Percentiles rank a stretch among this genome's conserved stretches.
phyloP scores from a whole-genome alignment of 2,329 filamentous ascomycete genomes.

The Exophiala xenobiotica region DNA sequence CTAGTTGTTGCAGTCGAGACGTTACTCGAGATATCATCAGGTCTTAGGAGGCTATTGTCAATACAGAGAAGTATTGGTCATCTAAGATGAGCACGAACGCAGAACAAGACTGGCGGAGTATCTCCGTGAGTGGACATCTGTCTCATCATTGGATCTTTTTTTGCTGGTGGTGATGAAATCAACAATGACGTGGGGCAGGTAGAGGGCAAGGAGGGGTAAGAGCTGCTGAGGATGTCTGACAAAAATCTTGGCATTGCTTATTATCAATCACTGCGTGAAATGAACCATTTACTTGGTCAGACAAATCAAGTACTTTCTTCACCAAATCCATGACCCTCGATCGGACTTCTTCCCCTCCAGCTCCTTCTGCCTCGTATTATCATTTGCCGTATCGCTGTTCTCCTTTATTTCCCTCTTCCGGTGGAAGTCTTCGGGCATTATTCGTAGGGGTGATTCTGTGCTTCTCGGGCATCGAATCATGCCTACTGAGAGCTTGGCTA shows the following conservation, averaged over 20 bases:
- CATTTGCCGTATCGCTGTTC: not conserved
- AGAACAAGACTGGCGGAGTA: not conserved
- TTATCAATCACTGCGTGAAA: no score
- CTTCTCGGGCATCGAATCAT: not conserved
- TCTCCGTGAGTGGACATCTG: not conserved
- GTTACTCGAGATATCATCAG: slow-evolving; percentile 1
- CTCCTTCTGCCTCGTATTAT: not conserved
- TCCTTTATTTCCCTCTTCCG: not conserved
- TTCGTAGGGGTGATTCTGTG: not conserved
- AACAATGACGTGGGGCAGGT: slow-evolving; percentile 1
- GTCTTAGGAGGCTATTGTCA: not conserved
- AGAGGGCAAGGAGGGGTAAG: not conserved
- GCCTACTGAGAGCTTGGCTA: not conserved
- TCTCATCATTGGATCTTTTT: not conserved
- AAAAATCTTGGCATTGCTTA: no score
- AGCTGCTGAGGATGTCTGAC: not conserved
- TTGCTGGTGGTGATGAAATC: not conserved
- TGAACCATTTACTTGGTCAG: not conserved
- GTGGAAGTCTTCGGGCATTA: not conserved
- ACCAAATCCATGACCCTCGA: not conserved
- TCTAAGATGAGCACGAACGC: not conserved
- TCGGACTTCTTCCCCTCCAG: slow-evolving; percentile 10
- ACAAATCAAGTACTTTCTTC: not conserved
- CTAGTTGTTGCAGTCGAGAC: slow-evolving; percentile 5
- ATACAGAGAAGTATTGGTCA: not conserved